These are phyloP conservation scores for Ceratocystis harringtonii DNA, from an alignment of 2,329 filamentous ascomycete genomes.

Conservation along the genomic window DNA sequence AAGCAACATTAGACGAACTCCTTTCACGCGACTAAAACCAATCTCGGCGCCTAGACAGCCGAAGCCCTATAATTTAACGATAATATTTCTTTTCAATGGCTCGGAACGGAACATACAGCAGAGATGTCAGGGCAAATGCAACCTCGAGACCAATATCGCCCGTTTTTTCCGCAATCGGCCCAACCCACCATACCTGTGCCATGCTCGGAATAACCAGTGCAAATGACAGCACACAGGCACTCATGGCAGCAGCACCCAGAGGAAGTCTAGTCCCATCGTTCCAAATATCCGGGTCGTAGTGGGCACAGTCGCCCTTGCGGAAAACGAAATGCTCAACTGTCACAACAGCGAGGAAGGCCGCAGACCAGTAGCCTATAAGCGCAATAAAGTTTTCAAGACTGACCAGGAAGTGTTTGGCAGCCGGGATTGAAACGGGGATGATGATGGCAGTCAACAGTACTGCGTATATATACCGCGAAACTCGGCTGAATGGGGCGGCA, in stretches of 20 bases:
- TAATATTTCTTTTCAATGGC: slow-evolving; percentile 29
- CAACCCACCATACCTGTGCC: slow-evolving; percentile 45
- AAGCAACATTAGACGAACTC: too few relatives aligned
- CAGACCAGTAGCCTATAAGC: slow-evolving; percentile 44
- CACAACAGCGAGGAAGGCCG: slow-evolving; percentile 38
- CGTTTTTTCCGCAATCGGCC: slow-evolving; percentile 42
- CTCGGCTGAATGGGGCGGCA: slow-evolving; percentile 37
- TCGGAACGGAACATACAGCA: slow-evolving; percentile 35
- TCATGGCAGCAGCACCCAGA: slow-evolving; percentile 33
- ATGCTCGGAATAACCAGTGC: slow-evolving; percentile 44
- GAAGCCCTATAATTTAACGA: not conserved
- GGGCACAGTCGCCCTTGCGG: slow-evolving; percentile 29
- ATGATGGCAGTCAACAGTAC: slow-evolving; percentile 43
- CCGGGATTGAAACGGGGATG: slow-evolving; percentile 42
- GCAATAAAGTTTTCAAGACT: slow-evolving; percentile 43
- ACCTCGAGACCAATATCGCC: slow-evolving; percentile 54
- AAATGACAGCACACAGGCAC: slow-evolving; percentile 32
- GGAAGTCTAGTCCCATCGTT: slow-evolving; percentile 32
- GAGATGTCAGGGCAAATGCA: slow-evolving; percentile 37
- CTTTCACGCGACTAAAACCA: too few relatives aligned
- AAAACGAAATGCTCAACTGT: slow-evolving; percentile 35
- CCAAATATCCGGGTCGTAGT: slow-evolving; percentile 35
- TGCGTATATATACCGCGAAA: slow-evolving; percentile 44
- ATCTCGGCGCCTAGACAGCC: too few relatives aligned
- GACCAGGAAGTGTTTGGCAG: slow-evolving; percentile 40